Evolutionary conservation across 768 basidiomycete genomes (phyloP), one percentile per base, ranked within the genome.

Genomic region (Pisolithus tinctorius): DNA sequence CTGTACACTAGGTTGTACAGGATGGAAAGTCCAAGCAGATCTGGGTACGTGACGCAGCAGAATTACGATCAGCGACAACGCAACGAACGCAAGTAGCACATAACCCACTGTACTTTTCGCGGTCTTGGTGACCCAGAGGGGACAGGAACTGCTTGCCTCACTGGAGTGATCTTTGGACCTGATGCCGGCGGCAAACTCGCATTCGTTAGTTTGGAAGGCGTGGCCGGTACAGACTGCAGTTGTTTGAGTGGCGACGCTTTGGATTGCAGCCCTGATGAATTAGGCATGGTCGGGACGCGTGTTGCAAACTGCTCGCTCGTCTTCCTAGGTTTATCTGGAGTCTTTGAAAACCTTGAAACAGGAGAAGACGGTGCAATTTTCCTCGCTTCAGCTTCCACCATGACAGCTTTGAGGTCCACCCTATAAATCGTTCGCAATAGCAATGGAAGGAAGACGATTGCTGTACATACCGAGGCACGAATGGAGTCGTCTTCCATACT

Each of bases 331-430:
- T 42, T 34, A 13, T 34, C 34, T 14, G 34, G 10, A 13, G 34
- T 34, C 34, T 34, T 34, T 4, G 34, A 14, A 11, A 34, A 34
- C 34, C 34, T 13, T 38, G 25, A 17, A 26, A 37, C 2, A 9
- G 38, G 11, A 45, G 54, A 25, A 44, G 61, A 23, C 13, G 46
- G 51, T 17, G 53, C 51, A 14, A 47, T 60, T 49, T 58, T 66
- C 29, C 53, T 64, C 14, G 60, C 69, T 45, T 76, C 81, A 1
- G 84, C 78, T 65, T 93, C 93, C 0, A 86, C 88, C 80, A 97
- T 90, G 51, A 97, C 80, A 14, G 79, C 69, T 59, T 86, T 87
- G 79, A 97, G 84, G 62, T 95, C 89, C 11, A 84, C 80, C 23
- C 88, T 93, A 54, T 8, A 54, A 23, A 39, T n/a, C 37, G 50